Evolutionary conservation across 192 early-diverging fungal species (phyloP).

Genomic region (Gigaspora rosea): DNA sequence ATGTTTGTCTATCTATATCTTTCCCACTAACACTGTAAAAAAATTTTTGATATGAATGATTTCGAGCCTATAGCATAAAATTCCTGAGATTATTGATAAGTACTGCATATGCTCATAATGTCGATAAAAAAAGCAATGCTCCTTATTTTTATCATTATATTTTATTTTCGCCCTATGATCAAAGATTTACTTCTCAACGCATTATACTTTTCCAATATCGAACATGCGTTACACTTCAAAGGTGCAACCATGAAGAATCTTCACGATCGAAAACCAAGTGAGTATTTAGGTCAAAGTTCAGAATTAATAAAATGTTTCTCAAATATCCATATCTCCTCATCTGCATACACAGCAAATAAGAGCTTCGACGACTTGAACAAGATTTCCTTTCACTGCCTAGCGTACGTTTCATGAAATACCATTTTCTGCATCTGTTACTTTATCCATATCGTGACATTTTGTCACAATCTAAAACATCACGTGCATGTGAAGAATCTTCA

Average conservation of each 20-base stretch:
- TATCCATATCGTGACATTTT: background rate
- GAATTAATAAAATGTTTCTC: constrained; percentile 17
- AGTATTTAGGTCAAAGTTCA: constrained; percentile 14
- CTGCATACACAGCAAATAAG: background rate
- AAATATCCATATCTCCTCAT: background rate
- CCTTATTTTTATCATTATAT: too few species aligned
- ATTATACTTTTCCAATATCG: too few species aligned
- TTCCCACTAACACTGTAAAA: background rate
- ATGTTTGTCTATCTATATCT: background rate
- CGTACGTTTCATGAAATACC: background rate
- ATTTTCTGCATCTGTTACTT: background rate
- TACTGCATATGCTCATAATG: too few species aligned
- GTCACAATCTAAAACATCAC: constrained; percentile 15
- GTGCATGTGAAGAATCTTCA: background rate
- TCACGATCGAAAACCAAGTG: constrained; percentile 10
- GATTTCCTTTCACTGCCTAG: constrained; percentile 7
- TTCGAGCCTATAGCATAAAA: too few species aligned
- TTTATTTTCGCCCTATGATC: too few species aligned
- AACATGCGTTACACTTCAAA: too few species aligned
- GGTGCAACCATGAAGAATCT: constrained; percentile 2
- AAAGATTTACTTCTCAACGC: too few species aligned
- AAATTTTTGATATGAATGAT: background rate
- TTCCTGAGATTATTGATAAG: too few species aligned
- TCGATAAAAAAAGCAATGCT: too few species aligned
- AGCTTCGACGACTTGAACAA: constrained; percentile 11